Conservation (phyloP, 352 stramenopile species). For the Phytophthora boehmeriae region DNA sequence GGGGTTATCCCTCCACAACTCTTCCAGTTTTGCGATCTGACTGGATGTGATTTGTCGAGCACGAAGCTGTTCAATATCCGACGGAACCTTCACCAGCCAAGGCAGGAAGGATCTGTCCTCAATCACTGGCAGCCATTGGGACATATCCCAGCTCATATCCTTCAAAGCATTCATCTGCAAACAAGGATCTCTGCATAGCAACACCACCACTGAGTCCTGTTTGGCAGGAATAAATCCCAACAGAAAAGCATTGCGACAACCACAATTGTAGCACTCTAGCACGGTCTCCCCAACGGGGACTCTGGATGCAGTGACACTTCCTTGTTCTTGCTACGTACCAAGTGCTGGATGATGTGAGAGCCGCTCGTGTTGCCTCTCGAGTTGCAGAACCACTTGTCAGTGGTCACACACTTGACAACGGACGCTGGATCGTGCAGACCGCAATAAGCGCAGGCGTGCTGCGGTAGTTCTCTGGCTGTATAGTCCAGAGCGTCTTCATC, state of each 20-base stretch:
- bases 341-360: constrained; percentile 98
- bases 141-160: constrained; percentile 99
- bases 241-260: constrained; percentile 97
- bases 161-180: constrained; percentile 97
- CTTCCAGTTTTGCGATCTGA: constrained; percentile 89
- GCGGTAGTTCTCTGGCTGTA: constrained; percentile 77
- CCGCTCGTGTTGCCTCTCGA: constrained; percentile 92
- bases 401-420: constrained; percentile 96
- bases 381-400: constrained; percentile 99
- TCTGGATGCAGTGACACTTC: constrained; percentile 93
- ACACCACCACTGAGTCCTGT: constrained; percentile 95
- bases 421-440: constrained; percentile 96
- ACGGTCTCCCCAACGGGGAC: constrained; percentile 97
- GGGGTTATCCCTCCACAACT: constrained; percentile 97
- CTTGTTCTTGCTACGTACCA: constrained; percentile 94
- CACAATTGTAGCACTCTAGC: constrained; percentile 99
- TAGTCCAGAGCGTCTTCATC: constrained; percentile 79
- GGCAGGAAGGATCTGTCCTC: constrained; percentile 96
- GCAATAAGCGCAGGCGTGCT: constrained; percentile 97
- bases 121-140: constrained; percentile 98
- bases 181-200: constrained; percentile 97
- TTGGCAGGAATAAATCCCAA: constrained; percentile 99
- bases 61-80: constrained; percentile 92
- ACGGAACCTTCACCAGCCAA: constrained; percentile 97
- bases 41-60: constrained; percentile 94